These are phyloP conservation scores for Ceratocystis destructans DNA, from an alignment of 2,329 filamentous ascomycete species.

Conservation along the genomic window DNA sequence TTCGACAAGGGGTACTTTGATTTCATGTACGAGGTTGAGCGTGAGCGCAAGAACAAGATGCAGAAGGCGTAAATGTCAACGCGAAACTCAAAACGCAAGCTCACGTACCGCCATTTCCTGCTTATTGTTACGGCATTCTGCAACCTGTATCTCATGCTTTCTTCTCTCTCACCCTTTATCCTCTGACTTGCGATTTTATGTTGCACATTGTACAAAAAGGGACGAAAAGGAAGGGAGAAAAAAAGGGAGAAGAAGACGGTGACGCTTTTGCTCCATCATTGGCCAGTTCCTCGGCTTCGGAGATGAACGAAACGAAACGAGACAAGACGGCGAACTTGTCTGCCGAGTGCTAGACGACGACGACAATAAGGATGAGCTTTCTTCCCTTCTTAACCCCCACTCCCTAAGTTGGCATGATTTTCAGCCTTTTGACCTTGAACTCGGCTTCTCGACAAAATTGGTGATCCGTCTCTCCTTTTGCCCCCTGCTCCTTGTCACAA, in stretches of 20 bases:
- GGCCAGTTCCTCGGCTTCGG: background rate
- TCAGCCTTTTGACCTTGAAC: background rate
- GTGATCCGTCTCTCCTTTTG: background rate
- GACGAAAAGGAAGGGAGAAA: background rate
- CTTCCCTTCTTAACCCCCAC: too few species aligned
- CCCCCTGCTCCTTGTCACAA: background rate
- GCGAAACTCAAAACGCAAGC: too few species aligned
- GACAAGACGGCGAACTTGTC: background rate
- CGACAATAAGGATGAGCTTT: background rate
- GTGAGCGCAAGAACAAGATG: slow-evolving; percentile 47
- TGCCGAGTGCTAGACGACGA: background rate
- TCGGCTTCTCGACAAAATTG: background rate
- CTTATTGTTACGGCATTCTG: background rate
- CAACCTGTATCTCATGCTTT: slow-evolving; percentile 1
- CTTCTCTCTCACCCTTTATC: background rate
- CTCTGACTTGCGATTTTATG: slow-evolving; percentile 11
- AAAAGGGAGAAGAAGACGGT: background rate
- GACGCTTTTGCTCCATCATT: background rate
- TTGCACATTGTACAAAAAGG: background rate
- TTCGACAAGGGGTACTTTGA: slow-evolving; percentile 99
- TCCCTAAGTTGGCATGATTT: background rate
- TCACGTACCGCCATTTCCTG: background rate
- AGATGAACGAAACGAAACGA: background rate
- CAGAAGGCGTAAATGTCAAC: slow-evolving; percentile 13
- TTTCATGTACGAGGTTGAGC: slow-evolving; percentile 96